Base-by-base conservation (phyloP, 2,329 filamentous ascomycete species). In the Leptographium galeiforme region DNA sequence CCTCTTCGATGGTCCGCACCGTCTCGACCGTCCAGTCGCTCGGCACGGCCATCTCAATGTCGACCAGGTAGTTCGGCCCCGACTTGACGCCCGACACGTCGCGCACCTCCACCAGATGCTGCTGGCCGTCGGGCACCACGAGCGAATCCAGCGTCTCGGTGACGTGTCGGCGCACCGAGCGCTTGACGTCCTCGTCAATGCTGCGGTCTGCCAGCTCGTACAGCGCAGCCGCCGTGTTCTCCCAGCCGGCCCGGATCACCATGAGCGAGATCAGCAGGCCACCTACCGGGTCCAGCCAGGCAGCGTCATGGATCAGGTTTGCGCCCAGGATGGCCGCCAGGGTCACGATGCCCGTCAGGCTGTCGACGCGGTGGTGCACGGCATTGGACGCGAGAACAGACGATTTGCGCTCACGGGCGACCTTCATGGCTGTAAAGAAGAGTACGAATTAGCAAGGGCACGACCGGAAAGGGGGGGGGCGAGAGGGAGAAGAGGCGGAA, bases 301-400 rank as follows among this genome's bases (percentile, higher is more conserved):
- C 80, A 52, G 91, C 90, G 63, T 90, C 85, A 54, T 84, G 77
- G 59, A 96, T 76, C 51, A 94, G 75, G 67, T 97, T 95, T 48
- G 90, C 89, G 46, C 89, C 90, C 18, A 89, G 81, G 62, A 98
- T 95, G 30, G 88, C 91, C 54, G 86, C 76, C 34, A 97, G 77
- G 2, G 93, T 94, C 53, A 97, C 93, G 61, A 97, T 87, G 59
- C 91, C 91, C 1, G 93, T 98, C 54, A 96, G 77, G 55, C 89
- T 95, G 69, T 98, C 93, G 65, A 98, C 84, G 56, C 93, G 88
- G 72, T 97, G 93, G 70, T 98, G 93, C 59, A 97, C 78, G 55
- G 93, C 91, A 65, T 98, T 98, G 55, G 90, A 96, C 41, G 91
- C 90, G 30, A 98, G 81, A 56, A 98, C 89, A 8, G 90, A 94